These are phyloP conservation scores for Verticillium tricorpus DNA, from an alignment of 2,329 filamentous ascomycete genomes.

Conservation along the genomic window DNA sequence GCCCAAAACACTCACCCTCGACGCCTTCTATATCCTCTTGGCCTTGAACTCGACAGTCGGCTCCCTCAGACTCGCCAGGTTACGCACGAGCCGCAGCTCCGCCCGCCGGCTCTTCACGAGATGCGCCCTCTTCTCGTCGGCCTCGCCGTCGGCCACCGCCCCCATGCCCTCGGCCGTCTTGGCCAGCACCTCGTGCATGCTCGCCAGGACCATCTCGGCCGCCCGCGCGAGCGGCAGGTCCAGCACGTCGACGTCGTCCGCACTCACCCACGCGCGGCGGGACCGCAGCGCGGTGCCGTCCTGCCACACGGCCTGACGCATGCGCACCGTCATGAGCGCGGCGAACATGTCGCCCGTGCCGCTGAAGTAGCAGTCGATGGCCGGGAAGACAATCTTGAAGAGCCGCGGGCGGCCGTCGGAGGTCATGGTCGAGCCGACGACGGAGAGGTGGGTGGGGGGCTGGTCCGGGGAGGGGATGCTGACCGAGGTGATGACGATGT, in stretches of 20 bases:
- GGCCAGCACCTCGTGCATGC: conserved; percentile 82
- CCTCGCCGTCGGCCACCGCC: conserved; percentile 22
- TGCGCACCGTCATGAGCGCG: conserved; percentile 78
- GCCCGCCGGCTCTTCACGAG: conserved; percentile 76
- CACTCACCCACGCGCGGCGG: conserved; percentile 72
- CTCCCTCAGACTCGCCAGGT: conserved; percentile 61
- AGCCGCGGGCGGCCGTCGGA: conserved; percentile 65
- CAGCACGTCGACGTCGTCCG: conserved; percentile 62
- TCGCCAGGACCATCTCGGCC: conserved; percentile 80
- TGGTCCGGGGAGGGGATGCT: conserved; percentile 55
- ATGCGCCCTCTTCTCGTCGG: conserved; percentile 54
- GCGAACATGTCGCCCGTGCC: conserved; percentile 99
- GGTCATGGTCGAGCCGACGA: conserved; percentile 72
- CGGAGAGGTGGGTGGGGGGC: conserved; percentile 52
- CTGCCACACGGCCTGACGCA: conserved; percentile 72
- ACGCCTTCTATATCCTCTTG: conserved; percentile 34
- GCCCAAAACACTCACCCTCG: neutral
- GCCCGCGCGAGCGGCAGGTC: conserved; percentile 81
- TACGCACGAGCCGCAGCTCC: conserved; percentile 79
- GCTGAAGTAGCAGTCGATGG: conserved; percentile 89
- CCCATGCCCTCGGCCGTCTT: conserved; percentile 64
- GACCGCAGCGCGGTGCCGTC: conserved; percentile 23
- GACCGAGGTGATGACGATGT: conserved; percentile 90
- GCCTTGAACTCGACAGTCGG: conserved; percentile 63
- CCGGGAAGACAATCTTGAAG: conserved; percentile 83